Base-by-base conservation (phyloP, 2,329 filamentous ascomycete species). In the Penicillium sp. region DNA sequence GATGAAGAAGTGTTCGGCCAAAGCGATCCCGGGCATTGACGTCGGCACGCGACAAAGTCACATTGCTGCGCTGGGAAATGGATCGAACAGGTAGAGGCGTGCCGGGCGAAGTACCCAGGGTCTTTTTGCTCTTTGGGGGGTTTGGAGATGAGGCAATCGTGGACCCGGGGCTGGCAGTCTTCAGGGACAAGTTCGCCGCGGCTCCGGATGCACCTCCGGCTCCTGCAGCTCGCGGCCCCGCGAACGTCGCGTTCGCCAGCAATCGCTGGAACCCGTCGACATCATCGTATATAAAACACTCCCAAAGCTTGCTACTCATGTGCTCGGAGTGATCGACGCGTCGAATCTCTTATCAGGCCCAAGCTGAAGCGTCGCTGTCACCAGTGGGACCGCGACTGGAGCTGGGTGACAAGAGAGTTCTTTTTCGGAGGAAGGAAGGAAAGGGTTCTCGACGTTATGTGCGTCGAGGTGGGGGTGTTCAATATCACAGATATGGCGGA, bases 251-350 rank as follows among this genome's bases (percentile, higher is more conserved):
- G 74, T 85, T 86, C 71, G 87, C 87, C 83, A 99, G 84, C 72
- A 95, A 85, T 80, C 88, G 89, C 79, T 90, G 89, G 84, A 99
- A 97, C 72, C 81, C 86, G 75, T 96, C 92, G 86, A 96, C 89
- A 86, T 99, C 92, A 84, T 97, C 90, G 86, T 97, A 89, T 82
- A 95, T 89, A 75, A 93, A 97, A 75, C 86, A 91, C 84, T 92
- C 92, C 93, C 93, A 97, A 76, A 99, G 86, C 85, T 89, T 85
- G 81, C 92, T 89, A 88, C 91, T 97, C 93, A 97, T 94, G 86
- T 86, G 86, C 79, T 73, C 75, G 66, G 64, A 68, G 55, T 67
- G 65, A 50, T 70, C 50, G 61, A 51, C 44, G 61, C 61, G 64
- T 66, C 64, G 68, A 71, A 73, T 63, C 67, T 73, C 79, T 77